Conservation (phyloP, 2,329 filamentous ascomycete species). For the Lachnellula arida region DNA sequence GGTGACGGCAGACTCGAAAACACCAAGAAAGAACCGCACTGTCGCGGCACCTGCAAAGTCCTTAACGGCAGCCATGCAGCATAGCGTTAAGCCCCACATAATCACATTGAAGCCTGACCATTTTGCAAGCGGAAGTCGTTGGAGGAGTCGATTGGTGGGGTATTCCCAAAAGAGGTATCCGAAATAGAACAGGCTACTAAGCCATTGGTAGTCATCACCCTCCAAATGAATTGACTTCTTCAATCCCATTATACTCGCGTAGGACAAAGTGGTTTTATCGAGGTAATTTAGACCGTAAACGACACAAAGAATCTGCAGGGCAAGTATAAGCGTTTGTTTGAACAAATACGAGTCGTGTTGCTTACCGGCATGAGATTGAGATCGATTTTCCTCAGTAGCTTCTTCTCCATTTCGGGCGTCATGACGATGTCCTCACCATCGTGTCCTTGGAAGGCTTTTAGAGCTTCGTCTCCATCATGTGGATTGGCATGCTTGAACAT, state of each 20-base stretch:
- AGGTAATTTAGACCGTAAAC: slow-evolving; percentile 56
- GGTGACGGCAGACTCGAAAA: slow-evolving; percentile 64
- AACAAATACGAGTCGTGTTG: background rate
- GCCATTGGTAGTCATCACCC: slow-evolving; percentile 41
- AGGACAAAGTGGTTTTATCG: slow-evolving; percentile 43
- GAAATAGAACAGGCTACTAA: slow-evolving; percentile 44
- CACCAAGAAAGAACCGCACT: slow-evolving; percentile 62
- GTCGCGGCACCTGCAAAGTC: slow-evolving; percentile 59
- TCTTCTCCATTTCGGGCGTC: slow-evolving; percentile 37
- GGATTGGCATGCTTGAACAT: slow-evolving; percentile 34
- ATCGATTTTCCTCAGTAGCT: slow-evolving; percentile 43
- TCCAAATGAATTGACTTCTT: slow-evolving; percentile 38
- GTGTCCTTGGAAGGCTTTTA: slow-evolving; percentile 38
- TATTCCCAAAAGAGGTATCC: slow-evolving; percentile 33
- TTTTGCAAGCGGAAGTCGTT: slow-evolving; percentile 57
- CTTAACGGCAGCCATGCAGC: slow-evolving; percentile 57
- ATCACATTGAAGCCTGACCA: slow-evolving; percentile 59
- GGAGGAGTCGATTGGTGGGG: slow-evolving; percentile 33
- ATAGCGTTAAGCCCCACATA: slow-evolving; percentile 55
- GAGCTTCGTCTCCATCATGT: slow-evolving; percentile 41
- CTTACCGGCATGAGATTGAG: slow-evolving; percentile 40
- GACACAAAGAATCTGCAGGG: slow-evolving; percentile 44
- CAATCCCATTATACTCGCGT: slow-evolving; percentile 47
- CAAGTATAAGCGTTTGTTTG: slow-evolving; percentile 1
- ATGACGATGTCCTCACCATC: slow-evolving; percentile 35